Evolutionary conservation across 306 rosid genomes (phyloP).

Genomic region (Alnus glutinosa): DNA sequence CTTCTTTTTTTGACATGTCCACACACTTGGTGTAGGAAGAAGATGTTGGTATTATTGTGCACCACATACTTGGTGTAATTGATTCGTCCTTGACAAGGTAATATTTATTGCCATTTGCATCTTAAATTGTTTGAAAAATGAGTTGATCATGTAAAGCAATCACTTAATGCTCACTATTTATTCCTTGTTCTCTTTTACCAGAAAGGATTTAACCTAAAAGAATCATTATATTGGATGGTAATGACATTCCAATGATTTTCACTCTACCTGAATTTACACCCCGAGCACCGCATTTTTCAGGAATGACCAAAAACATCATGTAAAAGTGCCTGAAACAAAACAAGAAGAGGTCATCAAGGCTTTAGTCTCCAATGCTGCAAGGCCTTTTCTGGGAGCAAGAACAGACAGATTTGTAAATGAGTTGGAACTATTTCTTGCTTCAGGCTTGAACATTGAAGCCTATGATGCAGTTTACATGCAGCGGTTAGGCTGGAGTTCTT

Average conservation of each 20-base stretch:
- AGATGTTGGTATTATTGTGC: constrained; percentile 76
- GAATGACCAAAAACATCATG: constrained; percentile 38
- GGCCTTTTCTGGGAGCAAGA: constrained; percentile 65
- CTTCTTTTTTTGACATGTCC: not conserved
- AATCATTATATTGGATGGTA: not conserved
- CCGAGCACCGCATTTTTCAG: constrained; percentile 29
- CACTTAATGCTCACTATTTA: not conserved
- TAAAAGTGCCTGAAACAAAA: constrained; percentile 42
- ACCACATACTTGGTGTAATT: constrained; percentile 67
- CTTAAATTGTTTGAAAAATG: constrained; percentile 12
- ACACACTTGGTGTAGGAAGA: constrained; percentile 57
- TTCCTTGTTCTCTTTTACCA: not conserved
- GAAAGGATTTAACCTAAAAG: not conserved
- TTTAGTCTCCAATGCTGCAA: constrained; percentile 59
- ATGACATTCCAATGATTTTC: not conserved
- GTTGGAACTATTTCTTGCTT: constrained; percentile 83
- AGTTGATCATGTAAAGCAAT: constrained; percentile 8
- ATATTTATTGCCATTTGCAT: constrained; percentile 13
- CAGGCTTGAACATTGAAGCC: constrained; percentile 83
- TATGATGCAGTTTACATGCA: constrained; percentile 80
- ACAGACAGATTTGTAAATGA: constrained; percentile 64
- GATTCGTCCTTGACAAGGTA: constrained; percentile 51
- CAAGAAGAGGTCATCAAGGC: constrained; percentile 51
- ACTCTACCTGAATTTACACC: not conserved
- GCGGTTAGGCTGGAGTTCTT: constrained; percentile 74